phyloP scores from a whole-genome alignment of 140 eudicot species.

The Anethum foeniculum region DNA sequence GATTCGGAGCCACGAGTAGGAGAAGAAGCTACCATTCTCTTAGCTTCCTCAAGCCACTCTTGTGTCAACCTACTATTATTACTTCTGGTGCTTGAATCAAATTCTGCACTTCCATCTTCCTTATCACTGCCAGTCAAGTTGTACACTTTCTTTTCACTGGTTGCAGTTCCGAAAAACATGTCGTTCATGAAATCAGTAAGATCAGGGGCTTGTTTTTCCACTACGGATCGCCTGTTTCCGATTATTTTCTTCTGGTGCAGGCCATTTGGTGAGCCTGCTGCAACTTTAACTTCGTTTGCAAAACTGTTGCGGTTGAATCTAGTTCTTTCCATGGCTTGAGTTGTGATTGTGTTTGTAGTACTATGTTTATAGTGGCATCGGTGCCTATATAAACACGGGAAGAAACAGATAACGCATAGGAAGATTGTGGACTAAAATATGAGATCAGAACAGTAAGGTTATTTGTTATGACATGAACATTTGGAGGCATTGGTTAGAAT shows the following conservation, averaged over 20 bases:
- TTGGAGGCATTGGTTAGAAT: not conserved
- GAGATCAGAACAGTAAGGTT: constrained; percentile 1
- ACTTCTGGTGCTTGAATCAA: constrained; percentile 62
- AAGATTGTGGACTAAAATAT: not conserved
- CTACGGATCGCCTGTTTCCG: constrained; percentile 27
- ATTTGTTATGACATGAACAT: not conserved
- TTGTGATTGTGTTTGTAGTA: not conserved
- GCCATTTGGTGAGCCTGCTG: not conserved
- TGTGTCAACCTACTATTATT: constrained; percentile 59
- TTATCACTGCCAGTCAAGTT: constrained; percentile 37
- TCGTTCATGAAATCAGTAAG: constrained; percentile 82
- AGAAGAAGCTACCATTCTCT: constrained; percentile 67
- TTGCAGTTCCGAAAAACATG: constrained; percentile 54
- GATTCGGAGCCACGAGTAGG: constrained; percentile 45
- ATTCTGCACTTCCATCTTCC: constrained; percentile 7
- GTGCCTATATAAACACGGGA: not conserved
- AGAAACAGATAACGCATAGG: not conserved
- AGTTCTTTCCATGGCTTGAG: constrained; percentile 30
- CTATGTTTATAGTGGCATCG: not conserved
- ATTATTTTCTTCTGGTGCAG: constrained; percentile 31
- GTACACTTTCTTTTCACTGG: constrained; percentile 42
- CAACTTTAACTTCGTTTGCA: constrained; percentile 31
- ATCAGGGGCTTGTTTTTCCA: constrained; percentile 47
- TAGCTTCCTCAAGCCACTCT: constrained; percentile 82
- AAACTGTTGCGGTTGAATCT: constrained; percentile 33